Evolutionary conservation across 495 filamentous ascomycete genomes (phyloP), one percentile per base, ranked within the genome.

Genomic region (Penicillium malachiteum): DNA sequence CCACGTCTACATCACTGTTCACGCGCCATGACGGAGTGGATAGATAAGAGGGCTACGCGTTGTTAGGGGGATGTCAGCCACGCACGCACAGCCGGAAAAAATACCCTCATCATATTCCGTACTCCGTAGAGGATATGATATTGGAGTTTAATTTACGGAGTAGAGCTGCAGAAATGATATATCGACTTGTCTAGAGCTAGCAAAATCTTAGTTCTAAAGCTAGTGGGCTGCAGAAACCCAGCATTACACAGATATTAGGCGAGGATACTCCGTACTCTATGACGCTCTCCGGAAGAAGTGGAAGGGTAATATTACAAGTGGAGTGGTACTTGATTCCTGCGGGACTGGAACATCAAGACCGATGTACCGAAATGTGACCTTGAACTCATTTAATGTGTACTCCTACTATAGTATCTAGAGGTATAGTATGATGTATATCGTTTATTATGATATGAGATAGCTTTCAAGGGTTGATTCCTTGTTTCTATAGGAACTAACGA

Each of bases 231-330:
- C 32, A 38, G 48, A 50, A 50, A 7, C 30, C n/a, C 43, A 46
- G 26, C 17, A 41, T 38, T 46, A 46, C 43, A 46, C 43, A 46
- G 43, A 42, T 30, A 52, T 40, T 52, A 52, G 26, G 42, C 40
- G 31, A 43, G 40, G 3, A 10, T 18, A 50, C 54, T 63, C 63
- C 59, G n/a, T 18, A 50, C 54, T 63, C 63, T 63, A 65, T 65
- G 63, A 63, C 62, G 62, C 56, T 50, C 52, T 47, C 56, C 59
- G 63, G 63, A 63, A 56, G 50, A 38, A 41, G 26, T 64, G 61
- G 64, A 62, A 55, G 44, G 43, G 59, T 54, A 59, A 62, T 16
- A 61, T 65, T 65, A 63, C 63, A 32, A 45, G 53, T 59, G 55
- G 54, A 41, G 48, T 38, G 33, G 34, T 46, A 46, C 43, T 46